phyloP scores from a whole-genome alignment of 495 filamentous ascomycete genomes.

The Xylaria bambusicola region DNA sequence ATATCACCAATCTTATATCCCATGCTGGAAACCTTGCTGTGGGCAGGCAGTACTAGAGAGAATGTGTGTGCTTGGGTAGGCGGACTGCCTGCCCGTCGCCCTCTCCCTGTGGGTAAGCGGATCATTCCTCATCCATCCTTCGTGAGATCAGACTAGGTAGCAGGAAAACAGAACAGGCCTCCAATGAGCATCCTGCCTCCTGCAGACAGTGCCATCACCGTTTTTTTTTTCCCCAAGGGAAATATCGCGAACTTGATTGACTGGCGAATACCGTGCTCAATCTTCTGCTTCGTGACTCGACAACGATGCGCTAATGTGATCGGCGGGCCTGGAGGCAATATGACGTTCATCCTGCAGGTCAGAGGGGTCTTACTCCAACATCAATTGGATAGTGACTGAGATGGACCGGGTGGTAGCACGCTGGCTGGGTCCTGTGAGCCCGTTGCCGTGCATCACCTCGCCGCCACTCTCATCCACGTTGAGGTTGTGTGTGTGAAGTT shows the following conservation, averaged over 20 bases:
- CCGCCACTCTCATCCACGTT: neutral
- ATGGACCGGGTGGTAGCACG: no score
- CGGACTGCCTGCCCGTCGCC: no score
- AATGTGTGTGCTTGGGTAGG: no score
- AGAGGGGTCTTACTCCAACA: neutral
- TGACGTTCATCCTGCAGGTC: constrained; percentile 14
- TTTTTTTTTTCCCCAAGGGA: neutral
- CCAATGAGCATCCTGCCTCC: neutral
- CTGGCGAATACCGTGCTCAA: neutral
- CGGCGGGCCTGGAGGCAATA: constrained; percentile 1
- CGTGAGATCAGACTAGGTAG: neutral
- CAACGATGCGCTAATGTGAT: constrained; percentile 9
- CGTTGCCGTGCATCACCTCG: constrained; percentile 5
- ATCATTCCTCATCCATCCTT: no score
- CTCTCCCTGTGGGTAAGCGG: no score
- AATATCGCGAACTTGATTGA: neutral
- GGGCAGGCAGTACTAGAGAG: no score
- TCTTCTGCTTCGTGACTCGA: neutral
- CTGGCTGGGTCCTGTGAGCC: no score
- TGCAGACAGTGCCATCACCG: neutral
- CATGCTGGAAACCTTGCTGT: no score
- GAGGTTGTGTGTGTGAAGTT: no score
- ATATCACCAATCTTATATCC: no score
- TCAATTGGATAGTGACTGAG: no score
- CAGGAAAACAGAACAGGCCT: neutral